Conservation (phyloP, 768 basidiomycete genomes). For the Dentipellis fragilis region DNA sequence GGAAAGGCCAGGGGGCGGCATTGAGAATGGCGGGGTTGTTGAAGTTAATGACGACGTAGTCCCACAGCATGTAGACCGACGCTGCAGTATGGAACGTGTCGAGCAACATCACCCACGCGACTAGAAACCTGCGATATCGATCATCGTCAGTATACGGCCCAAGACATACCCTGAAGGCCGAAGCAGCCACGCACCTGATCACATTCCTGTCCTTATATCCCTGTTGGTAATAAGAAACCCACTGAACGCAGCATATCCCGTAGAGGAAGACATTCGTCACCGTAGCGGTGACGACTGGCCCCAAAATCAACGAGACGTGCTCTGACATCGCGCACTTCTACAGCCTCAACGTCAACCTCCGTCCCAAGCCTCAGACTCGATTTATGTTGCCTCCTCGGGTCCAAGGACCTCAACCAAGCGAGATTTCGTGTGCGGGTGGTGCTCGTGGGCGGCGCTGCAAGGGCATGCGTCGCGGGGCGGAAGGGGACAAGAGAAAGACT, state of each 20-base stretch:
- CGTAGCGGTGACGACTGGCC: background rate
- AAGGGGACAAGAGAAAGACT: no score
- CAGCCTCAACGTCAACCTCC: no score
- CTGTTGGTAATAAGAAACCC: background rate
- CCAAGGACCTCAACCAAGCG: no score
- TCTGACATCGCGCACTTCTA: no score
- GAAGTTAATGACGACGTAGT: slow-evolving; percentile 12
- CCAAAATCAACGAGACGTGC: background rate
- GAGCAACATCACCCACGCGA: slow-evolving; percentile 11
- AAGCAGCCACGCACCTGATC: background rate
- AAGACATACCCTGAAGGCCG: background rate
- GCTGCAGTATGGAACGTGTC: slow-evolving; percentile 11
- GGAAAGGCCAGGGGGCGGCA: slow-evolving; percentile 11
- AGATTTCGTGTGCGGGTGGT: no score
- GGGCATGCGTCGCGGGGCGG: no score
- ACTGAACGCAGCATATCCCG: background rate
- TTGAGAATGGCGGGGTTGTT: slow-evolving; percentile 9
- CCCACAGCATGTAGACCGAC: slow-evolving; percentile 12
- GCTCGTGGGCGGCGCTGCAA: no score
- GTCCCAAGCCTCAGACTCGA: no score
- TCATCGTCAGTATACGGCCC: no score
- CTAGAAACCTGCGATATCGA: slow-evolving; percentile 5
- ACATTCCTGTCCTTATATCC: background rate
- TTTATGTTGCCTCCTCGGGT: no score
- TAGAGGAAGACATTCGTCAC: background rate